Evolutionary conservation across 2,329 filamentous ascomycete genomes (phyloP), one percentile per base, ranked within the genome.

Genomic region (Alternaria sp.): DNA sequence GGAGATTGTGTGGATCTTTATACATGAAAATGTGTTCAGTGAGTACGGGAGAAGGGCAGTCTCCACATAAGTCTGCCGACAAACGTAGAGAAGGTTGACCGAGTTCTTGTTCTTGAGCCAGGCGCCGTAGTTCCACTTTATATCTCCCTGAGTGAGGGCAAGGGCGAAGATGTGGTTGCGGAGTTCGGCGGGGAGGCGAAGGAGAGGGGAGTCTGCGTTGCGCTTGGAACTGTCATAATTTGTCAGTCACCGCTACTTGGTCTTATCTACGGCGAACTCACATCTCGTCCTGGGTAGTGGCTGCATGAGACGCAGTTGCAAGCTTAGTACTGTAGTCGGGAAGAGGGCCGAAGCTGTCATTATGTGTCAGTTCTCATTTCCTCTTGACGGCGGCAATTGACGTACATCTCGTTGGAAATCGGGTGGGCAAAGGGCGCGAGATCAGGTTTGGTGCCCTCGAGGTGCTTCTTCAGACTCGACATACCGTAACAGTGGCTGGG

Each of bases 241-340:
- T 10, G 15, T 41, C 5, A 41, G 33, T n/a, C 33, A 3, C 5
- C 4, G 33, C 9, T 41, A 18, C 8, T 10, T 41, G 0, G 3
- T 41, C 8, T 10, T 41, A 5, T 41, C 4, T 3, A 15, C 8
- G 33, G 1, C 8, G 2, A 18, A 5, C 33, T 5, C 2, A 41
- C 33, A 41, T 41, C 2, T 18, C 15, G 33, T 41, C 4, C 33
- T 5, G 4, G 33, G 33, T 1, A 2, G 8, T 3, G 8, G 8
- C 9, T 10, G 33, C 4, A 18, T 41, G 37, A 41, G 37, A 41
- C 0, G 8, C 37, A 0, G 2, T 41, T 9, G 37, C 5, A 11
- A 41, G n/a, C n/a, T 18, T 3, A 1, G 37, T 5, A 41, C 15
- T 11, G n/a, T 1, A 0, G 15, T 41, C 5, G 15, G 5, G 2